phyloP scores from a whole-genome alignment of 495 filamentous ascomycete species.

The Neurospora tetrasperma region DNA sequence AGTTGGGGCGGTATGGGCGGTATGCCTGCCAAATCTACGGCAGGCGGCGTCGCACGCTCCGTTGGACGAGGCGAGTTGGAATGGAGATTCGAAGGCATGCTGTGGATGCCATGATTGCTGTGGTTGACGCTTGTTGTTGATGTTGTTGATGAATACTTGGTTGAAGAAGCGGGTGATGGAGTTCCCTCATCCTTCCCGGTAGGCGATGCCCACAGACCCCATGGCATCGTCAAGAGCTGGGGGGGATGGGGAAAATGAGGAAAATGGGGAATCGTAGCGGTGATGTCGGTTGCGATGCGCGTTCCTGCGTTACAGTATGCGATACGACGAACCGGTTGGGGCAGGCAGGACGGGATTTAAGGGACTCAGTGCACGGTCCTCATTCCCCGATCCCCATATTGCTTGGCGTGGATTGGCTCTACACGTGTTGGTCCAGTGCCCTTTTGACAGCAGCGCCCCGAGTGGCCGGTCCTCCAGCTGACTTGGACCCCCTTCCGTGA shows the following conservation, averaged over 20 bases:
- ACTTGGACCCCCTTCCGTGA: not conserved
- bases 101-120: not conserved
- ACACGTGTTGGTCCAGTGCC: no score
- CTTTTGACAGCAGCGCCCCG: not conserved
- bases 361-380: not conserved
- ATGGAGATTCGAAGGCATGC: not conserved
- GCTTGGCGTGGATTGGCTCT: not conserved
- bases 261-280: not conserved
- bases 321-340: not conserved
- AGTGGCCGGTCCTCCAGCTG: not conserved
- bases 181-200: constrained; percentile 3
- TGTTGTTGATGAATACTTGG: not conserved
- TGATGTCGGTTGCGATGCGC: not conserved
- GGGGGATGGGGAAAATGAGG: not conserved
- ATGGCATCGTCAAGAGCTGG: constrained; percentile 16
- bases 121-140: not conserved
- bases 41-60: not conserved
- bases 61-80: not conserved
- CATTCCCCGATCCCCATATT: not conserved
- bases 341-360: not conserved
- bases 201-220: constrained; percentile 11
- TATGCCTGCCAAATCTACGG: not conserved
- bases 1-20: constrained; percentile 3
- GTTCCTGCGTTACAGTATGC: not conserved
- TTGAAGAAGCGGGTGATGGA: not conserved